Evolutionary conservation across 257 asterid species (phyloP), one percentile per base, ranked within the genome.

Genomic region (Anisodus acutangulus): DNA sequence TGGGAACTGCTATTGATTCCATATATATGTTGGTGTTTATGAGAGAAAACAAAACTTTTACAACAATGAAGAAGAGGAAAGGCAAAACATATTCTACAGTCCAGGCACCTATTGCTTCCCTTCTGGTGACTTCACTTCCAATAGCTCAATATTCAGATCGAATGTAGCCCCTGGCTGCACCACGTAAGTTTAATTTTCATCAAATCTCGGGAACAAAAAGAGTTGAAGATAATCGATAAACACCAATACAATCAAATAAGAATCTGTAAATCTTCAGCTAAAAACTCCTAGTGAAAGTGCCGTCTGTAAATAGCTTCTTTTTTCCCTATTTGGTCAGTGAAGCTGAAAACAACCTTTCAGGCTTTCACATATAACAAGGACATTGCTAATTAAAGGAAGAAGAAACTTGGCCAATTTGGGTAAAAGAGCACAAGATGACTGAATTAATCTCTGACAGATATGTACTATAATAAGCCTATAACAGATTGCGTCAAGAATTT

Each of bases 121-220:
- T 84, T 88, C 92, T 45, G 93, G 89, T 71, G 86, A 64, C 71
- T 39, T 86, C 82, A 93, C 96, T 93, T 93, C 87, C 93, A 95
- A 70, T 68, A 95, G 94, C 85, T 95, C 99, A 86, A 95, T 93
- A 87, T 95, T 94, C 82, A 95, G 88, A 58, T 94, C 95, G 60
- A 95, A 95, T 17, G 95, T 90, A 1, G 93, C 93, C 79, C 93
- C 97, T 35, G 98, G 94, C 99, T 95, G 97, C 94, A 91, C 76
- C 37, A 84, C 35, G 57, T 83, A 68, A 85, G 76, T 47, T 79
- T 74, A 12, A 83, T 76, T 78, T 54, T 85, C 80, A 35, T 9
- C 12, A 78, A 64, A 67, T 57, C 45, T 81, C 63, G 35, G 59
- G 64, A 47, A 31, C 17, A 81, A 62, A 31, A 8, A 64, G n/a